These are phyloP conservation scores for carrot (Daucus carota) DNA, from an alignment of 129 eudicot genomes.

Conservation along the genomic window DNA sequence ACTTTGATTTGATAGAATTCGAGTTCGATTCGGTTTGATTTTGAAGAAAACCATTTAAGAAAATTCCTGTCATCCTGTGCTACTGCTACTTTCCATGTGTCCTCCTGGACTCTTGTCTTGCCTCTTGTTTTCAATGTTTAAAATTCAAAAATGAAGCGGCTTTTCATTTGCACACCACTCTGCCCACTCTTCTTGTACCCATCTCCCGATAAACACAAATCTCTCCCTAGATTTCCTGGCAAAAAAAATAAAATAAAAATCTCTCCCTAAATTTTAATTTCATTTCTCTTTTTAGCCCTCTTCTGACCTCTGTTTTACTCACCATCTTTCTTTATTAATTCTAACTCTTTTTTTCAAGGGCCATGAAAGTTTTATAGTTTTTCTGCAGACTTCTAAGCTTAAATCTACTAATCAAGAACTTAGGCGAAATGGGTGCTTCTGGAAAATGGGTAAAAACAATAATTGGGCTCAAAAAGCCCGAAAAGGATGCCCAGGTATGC, in stretches of 20 bases:
- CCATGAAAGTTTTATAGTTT: neutral
- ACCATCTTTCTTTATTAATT: neutral
- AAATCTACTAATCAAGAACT: neutral
- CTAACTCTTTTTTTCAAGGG: neutral
- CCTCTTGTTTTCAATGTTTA: conserved; percentile 4
- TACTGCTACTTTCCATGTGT: neutral
- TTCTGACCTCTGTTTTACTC: neutral
- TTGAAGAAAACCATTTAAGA: too few relatives aligned
- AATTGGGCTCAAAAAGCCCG: conserved; percentile 63
- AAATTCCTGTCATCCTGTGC: too few relatives aligned
- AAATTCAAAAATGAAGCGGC: conserved; percentile 11
- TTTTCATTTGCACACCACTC: neutral
- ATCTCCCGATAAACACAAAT: neutral
- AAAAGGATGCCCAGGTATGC: conserved; percentile 55
- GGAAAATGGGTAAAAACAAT: conserved; percentile 90
- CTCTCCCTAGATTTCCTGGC: conserved; percentile 12
- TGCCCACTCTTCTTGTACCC: neutral
- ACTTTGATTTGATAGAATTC: too few relatives aligned
- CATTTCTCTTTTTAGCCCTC: neutral
- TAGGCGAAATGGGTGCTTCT: conserved; percentile 70
- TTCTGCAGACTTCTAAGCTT: neutral
- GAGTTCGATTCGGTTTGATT: too few relatives aligned
- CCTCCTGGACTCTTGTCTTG: neutral
- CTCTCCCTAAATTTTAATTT: conserved; percentile 2
- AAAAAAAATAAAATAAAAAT: neutral